Evolutionary conservation across 225 moss, liverwort and hornwort species (phyloP).

Genomic region (Antitrichia curtipendula): DNA sequence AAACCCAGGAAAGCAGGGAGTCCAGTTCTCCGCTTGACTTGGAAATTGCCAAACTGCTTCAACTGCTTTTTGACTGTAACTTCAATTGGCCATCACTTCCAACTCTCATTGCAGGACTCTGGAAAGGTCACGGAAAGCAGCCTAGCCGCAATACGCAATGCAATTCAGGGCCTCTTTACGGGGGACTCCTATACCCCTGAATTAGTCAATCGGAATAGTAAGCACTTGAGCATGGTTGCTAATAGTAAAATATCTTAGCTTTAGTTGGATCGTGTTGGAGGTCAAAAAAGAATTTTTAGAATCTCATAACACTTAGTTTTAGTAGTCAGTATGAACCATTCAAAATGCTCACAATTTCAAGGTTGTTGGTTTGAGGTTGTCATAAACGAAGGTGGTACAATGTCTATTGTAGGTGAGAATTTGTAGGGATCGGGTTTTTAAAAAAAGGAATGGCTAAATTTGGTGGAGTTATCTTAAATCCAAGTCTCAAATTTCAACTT

Average conservation of each 20-base stretch:
- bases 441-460: background rate
- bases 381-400: background rate
- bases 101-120: background rate
- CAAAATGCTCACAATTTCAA: background rate
- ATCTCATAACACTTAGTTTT: too few species aligned
- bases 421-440: rapidly evolving
- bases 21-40: background rate
- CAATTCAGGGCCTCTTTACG: background rate
- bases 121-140: background rate
- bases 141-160: background rate
- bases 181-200: background rate
- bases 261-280: background rate
- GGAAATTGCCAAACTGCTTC: background rate
- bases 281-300: background rate
- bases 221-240: background rate
- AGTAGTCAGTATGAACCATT: too few species aligned
- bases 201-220: background rate
- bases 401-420: background rate
- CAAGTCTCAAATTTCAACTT: background rate
- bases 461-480: background rate
- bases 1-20: background rate
- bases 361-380: background rate
- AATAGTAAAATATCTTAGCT: background rate
- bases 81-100: background rate
- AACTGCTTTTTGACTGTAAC: background rate